Base-by-base conservation (phyloP, 2,329 filamentous ascomycete genomes). In the Fusarium temperatum region DNA sequence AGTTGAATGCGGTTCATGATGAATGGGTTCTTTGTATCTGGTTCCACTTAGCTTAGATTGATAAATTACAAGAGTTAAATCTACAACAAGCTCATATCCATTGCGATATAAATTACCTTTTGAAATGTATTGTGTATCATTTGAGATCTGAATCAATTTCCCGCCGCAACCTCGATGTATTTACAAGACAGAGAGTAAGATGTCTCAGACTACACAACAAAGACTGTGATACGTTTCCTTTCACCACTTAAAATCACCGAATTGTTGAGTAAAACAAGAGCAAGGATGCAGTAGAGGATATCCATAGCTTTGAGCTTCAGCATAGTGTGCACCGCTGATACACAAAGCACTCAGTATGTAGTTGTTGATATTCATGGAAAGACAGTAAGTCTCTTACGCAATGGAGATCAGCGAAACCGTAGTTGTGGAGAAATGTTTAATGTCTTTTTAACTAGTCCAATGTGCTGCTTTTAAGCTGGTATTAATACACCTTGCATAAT, bases 71-170 rank as follows among this genome's bases (percentile, higher is more conserved):
- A 42, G 22, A 42, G 6, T 11, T 8, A 6, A 15, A 17, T 11
- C 14, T 42, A 42, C 14, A 7, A 42, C 3, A n/a, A 10, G 14
- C 41, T n/a, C 14, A n/a, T n/a, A 1, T 3, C 14, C 6, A n/a
- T n/a, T 17, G 6, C 41, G 6, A 17, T 42, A 0, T 0, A 15
- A 11, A 17, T n/a, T 42, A 5, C 14, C 9, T n/a, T 17, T 2
- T 1, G 1, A 15, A 9, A 1, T 7, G 0, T 3, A n/a, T 14
- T 15, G 9, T 15, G 14, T 9, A n/a, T 42, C 0, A 11, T 1
- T n/a, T n/a, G 3, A 14, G 14, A 17, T n/a, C 13, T 7, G 9
- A 0, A 17, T n/a, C 8, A 41, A 6, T 14, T 22, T 14, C 20
- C 12, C 12, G 3, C 12, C 13, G 38, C 1, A 41, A 41, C 18